Conservation (phyloP, 495 filamentous ascomycete species). For the Talaromyces adpressus region DNA sequence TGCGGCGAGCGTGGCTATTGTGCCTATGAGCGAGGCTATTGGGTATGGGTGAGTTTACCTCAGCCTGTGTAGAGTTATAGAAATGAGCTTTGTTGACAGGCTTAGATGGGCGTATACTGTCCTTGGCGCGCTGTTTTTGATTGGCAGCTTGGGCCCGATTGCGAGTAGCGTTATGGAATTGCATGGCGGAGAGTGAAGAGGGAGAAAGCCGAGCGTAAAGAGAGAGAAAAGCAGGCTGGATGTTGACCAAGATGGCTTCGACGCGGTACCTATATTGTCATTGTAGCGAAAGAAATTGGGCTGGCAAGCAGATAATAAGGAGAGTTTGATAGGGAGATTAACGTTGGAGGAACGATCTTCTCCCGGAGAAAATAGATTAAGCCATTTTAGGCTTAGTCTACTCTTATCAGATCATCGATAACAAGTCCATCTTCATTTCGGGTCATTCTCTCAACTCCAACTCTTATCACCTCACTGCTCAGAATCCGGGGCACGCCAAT, state of each 20-base stretch:
- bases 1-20: constrained; percentile 49
- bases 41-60: constrained; percentile 56
- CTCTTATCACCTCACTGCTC: background rate
- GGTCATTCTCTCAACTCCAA: background rate
- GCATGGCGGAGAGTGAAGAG: constrained; percentile 33
- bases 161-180: constrained; percentile 24
- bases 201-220: constrained; percentile 10
- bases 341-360: too few relatives aligned
- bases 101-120: constrained; percentile 14
- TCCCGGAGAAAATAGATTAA: too few relatives aligned
- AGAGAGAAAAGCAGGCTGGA: background rate
- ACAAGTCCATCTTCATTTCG: background rate
- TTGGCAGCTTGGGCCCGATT: constrained; percentile 19
- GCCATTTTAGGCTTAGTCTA: too few relatives aligned
- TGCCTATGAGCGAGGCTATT: constrained; percentile 52
- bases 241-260: too few relatives aligned
- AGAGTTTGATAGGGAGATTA: too few relatives aligned
- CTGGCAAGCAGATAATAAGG: too few relatives aligned
- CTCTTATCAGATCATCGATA: background rate
- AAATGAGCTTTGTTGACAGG: too few relatives aligned
- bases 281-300: too few relatives aligned
- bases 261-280: too few relatives aligned
- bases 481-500: background rate
- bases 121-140: constrained; percentile 14
- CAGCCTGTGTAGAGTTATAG: too few relatives aligned